Conservation (phyloP, 345 rosid genomes). For the Geranium rotundifolium region DNA sequence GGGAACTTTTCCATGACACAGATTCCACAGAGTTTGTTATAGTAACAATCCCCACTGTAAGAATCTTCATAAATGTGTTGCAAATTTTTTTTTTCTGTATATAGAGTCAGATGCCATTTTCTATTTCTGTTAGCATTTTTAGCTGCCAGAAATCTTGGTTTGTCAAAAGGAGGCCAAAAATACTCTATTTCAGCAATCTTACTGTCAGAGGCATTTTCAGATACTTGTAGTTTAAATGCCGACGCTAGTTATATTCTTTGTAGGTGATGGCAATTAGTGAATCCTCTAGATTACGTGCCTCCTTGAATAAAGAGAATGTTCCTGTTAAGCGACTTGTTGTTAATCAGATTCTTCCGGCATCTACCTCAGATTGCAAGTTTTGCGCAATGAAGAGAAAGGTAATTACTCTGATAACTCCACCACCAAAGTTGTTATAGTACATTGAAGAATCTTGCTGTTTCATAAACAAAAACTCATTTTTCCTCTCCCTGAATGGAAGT, state of each 20-base stretch:
- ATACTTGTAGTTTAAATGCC: neutral
- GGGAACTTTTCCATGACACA: conserved; percentile 82
- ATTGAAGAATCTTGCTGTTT: too few relatives aligned
- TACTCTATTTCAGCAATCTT: too few relatives aligned
- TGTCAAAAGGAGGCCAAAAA: too few relatives aligned
- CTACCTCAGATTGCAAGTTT: conserved; percentile 88
- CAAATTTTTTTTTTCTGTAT: too few relatives aligned
- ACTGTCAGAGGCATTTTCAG: too few relatives aligned
- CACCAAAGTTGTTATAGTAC: neutral
- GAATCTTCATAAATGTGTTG: neutral
- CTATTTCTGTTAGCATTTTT: too few relatives aligned
- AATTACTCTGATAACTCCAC: neutral
- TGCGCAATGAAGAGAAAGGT: conserved; percentile 97
- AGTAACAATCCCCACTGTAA: conserved; percentile 93
- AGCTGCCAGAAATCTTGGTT: too few relatives aligned
- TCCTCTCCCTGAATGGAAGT: neutral
- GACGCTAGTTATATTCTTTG: conserved; percentile 2
- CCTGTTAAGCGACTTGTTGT: conserved; percentile 83
- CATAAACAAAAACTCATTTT: neutral
- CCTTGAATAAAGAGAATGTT: conserved; percentile 78
- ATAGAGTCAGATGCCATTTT: too few relatives aligned
- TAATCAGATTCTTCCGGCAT: conserved; percentile 89
- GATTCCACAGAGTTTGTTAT: conserved; percentile 91
- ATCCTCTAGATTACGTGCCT: conserved; percentile 72
- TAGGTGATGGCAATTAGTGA: conserved; percentile 94